Percentiles rank a stretch among this genome's conserved stretches.
phyloP scores from a whole-genome alignment of 306 rosid species.

The Ochetophila trinervis region DNA sequence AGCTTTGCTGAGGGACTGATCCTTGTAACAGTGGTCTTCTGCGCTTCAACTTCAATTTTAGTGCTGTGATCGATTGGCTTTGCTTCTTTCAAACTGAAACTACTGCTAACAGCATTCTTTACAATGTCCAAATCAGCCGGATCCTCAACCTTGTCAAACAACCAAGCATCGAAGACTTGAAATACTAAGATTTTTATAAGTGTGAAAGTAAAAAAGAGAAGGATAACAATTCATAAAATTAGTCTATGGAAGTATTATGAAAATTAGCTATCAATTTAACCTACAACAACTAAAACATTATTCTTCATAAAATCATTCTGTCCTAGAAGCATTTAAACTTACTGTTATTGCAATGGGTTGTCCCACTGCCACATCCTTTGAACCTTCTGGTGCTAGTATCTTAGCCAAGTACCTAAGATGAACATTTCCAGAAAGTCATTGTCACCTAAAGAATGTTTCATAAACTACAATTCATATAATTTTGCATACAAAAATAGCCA shows the following conservation, averaged over 20 bases:
- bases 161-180: constrained; percentile 26
- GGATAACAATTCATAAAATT: background rate
- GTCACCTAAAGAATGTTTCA: constrained; percentile 12
- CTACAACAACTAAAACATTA: background rate
- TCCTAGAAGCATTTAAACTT: constrained; percentile 40
- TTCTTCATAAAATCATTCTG: constrained; percentile 10
- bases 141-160: constrained; percentile 74
- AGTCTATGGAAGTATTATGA: background rate
- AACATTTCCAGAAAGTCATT: constrained; percentile 18
- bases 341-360: constrained; percentile 95
- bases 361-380: constrained; percentile 91
- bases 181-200: constrained; percentile 18
- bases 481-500: background rate
- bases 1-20: constrained; percentile 93
- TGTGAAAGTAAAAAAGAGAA: no score
- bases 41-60: constrained; percentile 38
- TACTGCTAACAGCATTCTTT: constrained; percentile 47
- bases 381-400: constrained; percentile 82
- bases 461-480: background rate
- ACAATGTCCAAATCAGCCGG: constrained; percentile 68
- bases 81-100: constrained; percentile 49
- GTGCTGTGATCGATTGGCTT: constrained; percentile 39
- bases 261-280: constrained; percentile 1
- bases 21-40: constrained; percentile 47
- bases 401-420: constrained; percentile 76